Evolutionary conservation across 345 rosid genomes (phyloP).

Genomic region (Melaleuca quinquenervia): DNA sequence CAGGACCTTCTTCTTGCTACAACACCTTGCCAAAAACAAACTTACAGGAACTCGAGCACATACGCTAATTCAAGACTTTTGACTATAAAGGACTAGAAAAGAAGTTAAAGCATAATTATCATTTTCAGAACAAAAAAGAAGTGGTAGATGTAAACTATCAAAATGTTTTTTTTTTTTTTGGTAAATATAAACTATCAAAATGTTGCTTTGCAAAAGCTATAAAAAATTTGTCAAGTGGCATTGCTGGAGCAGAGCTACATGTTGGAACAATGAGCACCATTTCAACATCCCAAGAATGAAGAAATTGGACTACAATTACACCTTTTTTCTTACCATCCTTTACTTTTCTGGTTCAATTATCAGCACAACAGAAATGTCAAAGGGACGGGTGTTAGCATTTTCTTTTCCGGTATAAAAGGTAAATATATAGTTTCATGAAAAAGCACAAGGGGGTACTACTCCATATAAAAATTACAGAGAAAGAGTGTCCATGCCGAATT

Average conservation of each 20-base stretch:
- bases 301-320: background rate
- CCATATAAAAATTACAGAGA: background rate
- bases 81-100: background rate
- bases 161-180: no score
- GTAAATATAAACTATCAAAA: background rate
- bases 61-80: background rate
- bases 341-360: background rate
- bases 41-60: background rate
- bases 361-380: background rate
- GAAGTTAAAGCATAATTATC: background rate
- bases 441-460: background rate
- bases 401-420: background rate
- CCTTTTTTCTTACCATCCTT: background rate
- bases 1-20: background rate
- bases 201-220: background rate
- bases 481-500: background rate
- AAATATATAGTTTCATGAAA: background rate
- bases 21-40: background rate
- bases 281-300: background rate
- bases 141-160: background rate
- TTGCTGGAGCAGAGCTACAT: background rate
- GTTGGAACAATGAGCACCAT: background rate
- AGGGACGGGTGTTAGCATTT: background rate
- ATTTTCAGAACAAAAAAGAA: background rate
- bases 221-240: background rate